Base-by-base conservation (phyloP, 441 rosid species). In the Brassica balearica region DNA sequence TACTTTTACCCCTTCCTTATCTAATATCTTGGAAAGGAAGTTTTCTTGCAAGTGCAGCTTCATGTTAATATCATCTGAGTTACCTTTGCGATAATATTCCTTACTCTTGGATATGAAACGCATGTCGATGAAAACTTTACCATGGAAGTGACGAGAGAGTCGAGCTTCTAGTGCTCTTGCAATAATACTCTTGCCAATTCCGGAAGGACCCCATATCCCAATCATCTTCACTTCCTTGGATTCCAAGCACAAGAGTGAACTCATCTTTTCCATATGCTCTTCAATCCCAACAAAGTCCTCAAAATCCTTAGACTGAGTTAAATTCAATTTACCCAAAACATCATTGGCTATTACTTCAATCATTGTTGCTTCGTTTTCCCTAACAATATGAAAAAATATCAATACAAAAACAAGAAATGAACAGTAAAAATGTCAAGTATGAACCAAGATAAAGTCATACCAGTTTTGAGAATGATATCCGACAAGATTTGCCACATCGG, bases 141-240 rank as follows among this genome's bases (percentile, higher is more conserved):
- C 10, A 17, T 41, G 77, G 62, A 66, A 65, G 1, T 27, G 72
- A 17, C 5, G 48, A 27, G 72, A 72, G 6, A 78, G 62, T 9
- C 11, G 41, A 19, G 2, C 41, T 8, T 46, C 14, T 1, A 72
- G 12, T 59, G 23, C 77, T 20, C 77, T 78, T 71, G 77, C 81
- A 41, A 72, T 71, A 17, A 34, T 38, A 58, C 73, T 69, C 55
- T 76, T 76, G 2, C 64, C 80, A 19, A 51, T 22, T 22, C 74
- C 74, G 0, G 64, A 76, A 0, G 53, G 0, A 11, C 72, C 81
- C 81, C 72, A 78, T 2, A 72, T 59, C n/a, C 81, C 77, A 15
- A 66, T 32, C 68, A 58, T 72, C 43, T 10, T 65, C 14, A 32
- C 81, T 55, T 72, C 68, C 0, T 59, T 27, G 9, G 46, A 63